Percentiles rank a stretch among this genome's conserved stretches.
Evolutionary conservation across 768 basidiomycete genomes (phyloP).

Genomic region (Coprinopsis sp.): DNA sequence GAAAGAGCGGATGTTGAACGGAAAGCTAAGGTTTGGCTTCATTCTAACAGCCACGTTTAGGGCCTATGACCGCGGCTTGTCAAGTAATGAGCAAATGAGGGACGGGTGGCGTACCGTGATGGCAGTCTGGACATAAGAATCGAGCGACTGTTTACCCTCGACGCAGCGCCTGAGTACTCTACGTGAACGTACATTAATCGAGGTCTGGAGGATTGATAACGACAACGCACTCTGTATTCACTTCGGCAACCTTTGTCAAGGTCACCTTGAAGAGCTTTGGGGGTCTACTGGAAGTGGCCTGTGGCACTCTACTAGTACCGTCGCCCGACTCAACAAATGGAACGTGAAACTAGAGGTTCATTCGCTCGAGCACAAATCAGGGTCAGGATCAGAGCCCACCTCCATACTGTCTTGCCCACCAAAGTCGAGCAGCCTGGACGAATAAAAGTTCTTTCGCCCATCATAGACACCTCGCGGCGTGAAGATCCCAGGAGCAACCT

Average conservation of each 20-base stretch:
- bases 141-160: constrained; percentile 56
- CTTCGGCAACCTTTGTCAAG: constrained; percentile 48
- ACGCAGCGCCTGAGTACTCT: constrained; percentile 65
- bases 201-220: neutral
- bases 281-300: constrained; percentile 41
- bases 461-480: constrained; percentile 73
- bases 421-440: constrained; percentile 54
- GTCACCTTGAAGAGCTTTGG: constrained; percentile 65
- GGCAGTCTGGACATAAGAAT: constrained; percentile 56
- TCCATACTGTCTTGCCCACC: too few relatives aligned
- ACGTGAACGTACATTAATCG: neutral
- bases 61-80: constrained; percentile 36
- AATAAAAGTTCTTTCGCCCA: constrained; percentile 70
- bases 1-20: constrained; percentile 73
- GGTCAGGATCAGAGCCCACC: constrained; percentile 12
- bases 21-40: constrained; percentile 63
- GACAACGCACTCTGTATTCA: constrained; percentile 25
- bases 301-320: constrained; percentile 2
- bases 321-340: constrained; percentile 3
- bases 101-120: constrained; percentile 46
- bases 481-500: constrained; percentile 55
- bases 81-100: neutral
- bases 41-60: constrained; percentile 73
- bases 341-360: neutral
- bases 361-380: constrained; percentile 47